These are phyloP conservation scores for Polyrhizophydium stewartii DNA, from an alignment of 371 early-diverging fungal species.

Conservation along the genomic window DNA sequence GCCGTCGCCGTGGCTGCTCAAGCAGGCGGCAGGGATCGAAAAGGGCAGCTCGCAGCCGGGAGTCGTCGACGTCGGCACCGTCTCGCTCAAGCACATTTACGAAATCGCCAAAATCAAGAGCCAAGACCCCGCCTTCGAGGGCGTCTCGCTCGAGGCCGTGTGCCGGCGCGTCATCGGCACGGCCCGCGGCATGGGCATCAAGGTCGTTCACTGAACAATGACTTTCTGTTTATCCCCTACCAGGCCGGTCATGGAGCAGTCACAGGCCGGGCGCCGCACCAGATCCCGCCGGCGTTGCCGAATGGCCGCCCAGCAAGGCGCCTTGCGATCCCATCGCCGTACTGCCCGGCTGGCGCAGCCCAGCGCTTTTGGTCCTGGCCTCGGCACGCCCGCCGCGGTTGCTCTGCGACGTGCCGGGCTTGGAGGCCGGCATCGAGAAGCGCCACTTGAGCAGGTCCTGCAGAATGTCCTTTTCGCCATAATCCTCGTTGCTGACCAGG, in stretches of 20 bases:
- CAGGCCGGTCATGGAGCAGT: no score
- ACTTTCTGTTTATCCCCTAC: no score
- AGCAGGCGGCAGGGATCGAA: conserved; percentile 85
- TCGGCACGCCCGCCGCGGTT: no score
- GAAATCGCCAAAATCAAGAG: conserved; percentile 92
- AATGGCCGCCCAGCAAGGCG: no score
- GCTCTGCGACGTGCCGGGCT: neutral
- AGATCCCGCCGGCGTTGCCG: no score
- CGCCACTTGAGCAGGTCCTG: conserved; percentile 45
- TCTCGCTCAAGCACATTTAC: conserved; percentile 89
- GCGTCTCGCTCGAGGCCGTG: conserved; percentile 65
- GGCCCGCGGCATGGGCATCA: conserved; percentile 81
- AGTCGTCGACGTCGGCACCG: conserved; percentile 67
- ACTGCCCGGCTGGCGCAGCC: no score
- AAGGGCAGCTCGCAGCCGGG: conserved; percentile 73
- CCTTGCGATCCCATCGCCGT: no score
- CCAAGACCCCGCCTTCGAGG: conserved; percentile 72
- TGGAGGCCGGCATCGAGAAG: conserved; percentile 10
- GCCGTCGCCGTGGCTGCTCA: conserved; percentile 84
- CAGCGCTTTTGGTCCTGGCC: no score
- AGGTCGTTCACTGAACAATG: conserved; percentile 61
- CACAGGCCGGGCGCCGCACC: no score
- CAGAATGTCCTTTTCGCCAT: conserved; percentile 41
- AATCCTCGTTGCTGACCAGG: conserved; percentile 36
- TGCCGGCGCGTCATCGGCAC: conserved; percentile 74